Evolutionary conservation across 2,329 filamentous ascomycete genomes (phyloP), one percentile per base, ranked within the genome.

Genomic region (Calonectria hongkongensis): DNA sequence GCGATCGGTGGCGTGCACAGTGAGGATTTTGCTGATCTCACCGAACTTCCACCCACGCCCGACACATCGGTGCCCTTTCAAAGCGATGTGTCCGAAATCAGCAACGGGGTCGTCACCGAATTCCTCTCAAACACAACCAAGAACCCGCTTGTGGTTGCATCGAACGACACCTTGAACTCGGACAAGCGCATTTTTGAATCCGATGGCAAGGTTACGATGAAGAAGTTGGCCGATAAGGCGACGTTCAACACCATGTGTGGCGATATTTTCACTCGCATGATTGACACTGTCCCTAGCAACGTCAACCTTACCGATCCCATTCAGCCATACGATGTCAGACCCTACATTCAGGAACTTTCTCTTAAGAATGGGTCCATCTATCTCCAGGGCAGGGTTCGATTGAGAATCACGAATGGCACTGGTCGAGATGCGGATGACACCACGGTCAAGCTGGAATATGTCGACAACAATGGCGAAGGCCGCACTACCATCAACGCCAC

Each of bases 1-100:
- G 75, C 80, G 1, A 71, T 83, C 9, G 82, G 82, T n/a, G 86
- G 87, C 15, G 86, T 88, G 1, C 87, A 89, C 77, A 82, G 83
- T 47, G 81, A 74, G 3, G 81, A 86, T 64, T 87, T 86, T 70
- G 84, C 83, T 13, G 79, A 82, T n/a, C 85, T 87, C 33, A 48
- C 43, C 3, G 28, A 36, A 12, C n/a, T 60, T 50, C 41, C 50
- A 7, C 13, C 39, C 13, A 16, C 66, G 67, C 48, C 82, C 84
- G 80, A 79, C 41, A 82, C 83, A 41, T 80, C 85, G 41, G 84
- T 81, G 25, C 74, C 79, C 47, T 82, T 85, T 68, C 85, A 85
- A 39, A 81, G 80, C 13, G 78, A 81, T 9, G 41, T 58, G 8
- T 41, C 30, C 12, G 7, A 13, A 5, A 87, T 88, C 58, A 86